Base-by-base conservation (phyloP, 176 grass and related monocot genomes). In the Bothriochloa decipiens region DNA sequence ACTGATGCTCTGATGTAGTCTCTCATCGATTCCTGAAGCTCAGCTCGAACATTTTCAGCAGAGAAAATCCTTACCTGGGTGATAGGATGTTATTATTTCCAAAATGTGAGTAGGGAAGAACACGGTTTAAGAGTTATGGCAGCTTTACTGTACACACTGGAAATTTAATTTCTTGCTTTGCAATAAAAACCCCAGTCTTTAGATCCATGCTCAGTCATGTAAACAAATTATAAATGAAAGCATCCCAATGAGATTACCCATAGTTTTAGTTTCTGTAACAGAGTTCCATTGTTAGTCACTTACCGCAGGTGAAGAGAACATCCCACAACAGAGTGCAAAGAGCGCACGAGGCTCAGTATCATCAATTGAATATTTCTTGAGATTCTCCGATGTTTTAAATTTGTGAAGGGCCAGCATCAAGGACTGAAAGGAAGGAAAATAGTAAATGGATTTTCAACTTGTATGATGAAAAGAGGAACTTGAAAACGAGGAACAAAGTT, bases 221-320 rank as follows among this genome's bases (percentile, higher is more conserved):
- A n/a, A n/a, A 58, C 3, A 5, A 66, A 68, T 7, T 60, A 69
- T 17, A 26, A 2, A 35, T 77, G 16, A 22, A 87, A 77, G 15
- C 28, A 72, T 64, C 33, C 15, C 15, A 29, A 72, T 2, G 40
- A 70, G 18, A 53, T 46, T 46, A 53, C 25, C 50, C 32, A 50
- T 12, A 14, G 58, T 20, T 70, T 70, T 71, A 26, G 17, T 77
- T 76, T 85, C 42, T 26, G 53, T 35, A 60, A 28, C 58, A 78
- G 46, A 20, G 17, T 6, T n/a, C 1, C 7, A 14, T 0, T 29
- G 16, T 50, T 58, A 68, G 16, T 25, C 18, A 86, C 87, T 96
- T 80, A 99, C 96, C 1, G 93, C 96, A 69, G 96, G 96, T n/a
- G 96, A 99, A 65, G 96, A 99, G 65, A 89, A 96, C 93, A 94